Base-by-base conservation (phyloP, 176 grass and related monocot species). In the Triticum turgidum region DNA sequence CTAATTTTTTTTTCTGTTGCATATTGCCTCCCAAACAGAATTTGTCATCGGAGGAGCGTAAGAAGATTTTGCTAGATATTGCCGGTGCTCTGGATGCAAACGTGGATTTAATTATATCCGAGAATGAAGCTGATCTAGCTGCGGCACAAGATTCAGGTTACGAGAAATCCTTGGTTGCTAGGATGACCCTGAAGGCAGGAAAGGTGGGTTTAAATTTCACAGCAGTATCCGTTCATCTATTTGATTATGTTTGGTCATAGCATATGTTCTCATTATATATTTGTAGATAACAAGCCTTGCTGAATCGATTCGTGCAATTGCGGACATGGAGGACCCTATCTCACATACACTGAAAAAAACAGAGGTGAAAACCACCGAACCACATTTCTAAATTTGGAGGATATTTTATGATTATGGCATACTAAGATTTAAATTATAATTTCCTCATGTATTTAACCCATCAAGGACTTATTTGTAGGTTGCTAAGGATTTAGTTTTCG, bases 281-380 rank as follows among this genome's bases (percentile, higher is more conserved):
- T 65, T 77, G 21, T 69, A 99, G 97, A 99, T 99, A 93, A 87
- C 85, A 67, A 90, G 86, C 73, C 90, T 99, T 56, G 94, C 92
- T 25, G 92, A 86, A 88, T 94, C 90, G 0, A 93, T 99, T 66
- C 87, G 92, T 81, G 77, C 81, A 74, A 93, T 97, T 85, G 97
- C 97, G 80, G 85, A 99, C 59, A 99, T 97, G 97, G 94, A 94
- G 41, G 94, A 99, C 30, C 97, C 97, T 75, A 99, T 99, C 66
- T 61, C 83, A 37, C 94, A 92, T 76, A 94, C 90, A 65, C 61
- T 99, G 66, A 94, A 96, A 93, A 94, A 91, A 91, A 99, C 92
- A 78, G 94, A 99, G 97, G 97, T 96, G 20, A 91, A 80, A 61
- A 45, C 32, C 77, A 61, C 45, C 32, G 64, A 77, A 62, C n/a